Conservation (phyloP, 2,329 filamentous ascomycete genomes). For the Diaporthe capsici region DNA sequence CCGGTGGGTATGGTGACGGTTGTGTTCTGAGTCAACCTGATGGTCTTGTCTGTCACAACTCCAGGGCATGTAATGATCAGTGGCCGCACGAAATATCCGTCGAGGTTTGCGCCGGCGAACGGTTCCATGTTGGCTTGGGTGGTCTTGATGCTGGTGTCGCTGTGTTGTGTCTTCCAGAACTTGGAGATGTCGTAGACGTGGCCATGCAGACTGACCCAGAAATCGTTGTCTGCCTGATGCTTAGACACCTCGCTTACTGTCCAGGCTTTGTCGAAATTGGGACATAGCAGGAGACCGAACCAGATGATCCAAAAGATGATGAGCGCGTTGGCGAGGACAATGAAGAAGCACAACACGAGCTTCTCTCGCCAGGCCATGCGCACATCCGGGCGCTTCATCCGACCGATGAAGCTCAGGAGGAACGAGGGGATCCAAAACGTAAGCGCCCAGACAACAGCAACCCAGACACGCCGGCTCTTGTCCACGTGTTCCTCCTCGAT, state of each 20-base stretch:
- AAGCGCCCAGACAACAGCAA: constrained; percentile 83
- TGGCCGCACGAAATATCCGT: constrained; percentile 88
- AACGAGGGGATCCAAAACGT: constrained; percentile 98
- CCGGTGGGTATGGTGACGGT: constrained; percentile 70
- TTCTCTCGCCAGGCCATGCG: constrained; percentile 99
- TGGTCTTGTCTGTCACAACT: constrained; percentile 72
- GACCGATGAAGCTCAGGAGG: constrained; percentile 82
- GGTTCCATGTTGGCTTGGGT: constrained; percentile 77
- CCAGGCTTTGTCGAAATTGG: constrained; percentile 94
- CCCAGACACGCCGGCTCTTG: constrained; percentile 80
- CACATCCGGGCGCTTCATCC: constrained; percentile 97
- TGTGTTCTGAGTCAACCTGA: constrained; percentile 74
- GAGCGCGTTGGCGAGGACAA: constrained; percentile 82
- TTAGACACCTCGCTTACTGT: constrained; percentile 75
- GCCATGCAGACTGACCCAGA: constrained; percentile 89
- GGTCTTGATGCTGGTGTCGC: constrained; percentile 76
- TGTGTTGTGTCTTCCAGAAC: constrained; percentile 89
- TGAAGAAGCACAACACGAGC: constrained; percentile 84
- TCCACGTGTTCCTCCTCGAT: constrained; percentile 79
- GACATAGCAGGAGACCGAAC: constrained; percentile 89
- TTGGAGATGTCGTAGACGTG: constrained; percentile 92
- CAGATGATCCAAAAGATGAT: constrained; percentile 94
- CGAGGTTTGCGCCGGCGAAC: constrained; percentile 83
- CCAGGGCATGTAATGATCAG: constrained; percentile 81
- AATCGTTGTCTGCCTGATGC: constrained; percentile 82